Base-by-base conservation (phyloP, 1,284 basidiomycete genomes). In the Cutaneotrichosporon cyanovorans region DNA sequence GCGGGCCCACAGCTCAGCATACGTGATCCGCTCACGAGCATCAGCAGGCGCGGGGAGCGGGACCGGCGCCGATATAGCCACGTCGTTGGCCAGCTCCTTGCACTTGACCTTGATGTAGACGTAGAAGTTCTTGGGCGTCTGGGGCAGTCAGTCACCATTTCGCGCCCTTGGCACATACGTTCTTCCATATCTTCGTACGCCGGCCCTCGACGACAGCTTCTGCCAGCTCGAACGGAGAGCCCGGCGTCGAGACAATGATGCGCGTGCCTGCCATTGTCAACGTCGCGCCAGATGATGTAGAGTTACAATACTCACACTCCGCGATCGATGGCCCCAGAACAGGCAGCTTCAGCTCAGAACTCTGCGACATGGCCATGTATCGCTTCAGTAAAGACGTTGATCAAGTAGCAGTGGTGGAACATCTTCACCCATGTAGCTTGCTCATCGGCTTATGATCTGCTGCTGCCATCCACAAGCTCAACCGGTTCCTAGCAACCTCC, bases 181-280 rank as follows among this genome's bases (percentile, higher is more conserved):
- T 53, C 55, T 67, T 67, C 63, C 63, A 67, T 14, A 49, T 47
- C 23, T 53, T 50, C 14, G 54, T 42, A 16, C 30, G 36, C 12
- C 55, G 44, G 16, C 62, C 65, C 31, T 60, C 20, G 1, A 67
- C 37, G 2, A 48, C 37, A 10, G 48, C 39, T 37, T 59, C 53
- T 37, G 61, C 57, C 46, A 61, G 58, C 55, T 67, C 65, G 41
- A 62, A 46, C n/a, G 61, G 55, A 32, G 56, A 45, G 2, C 65
- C 65, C 10, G 54, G 56, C 1, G 35, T 33, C 16, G 31, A 33
- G 28, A 37, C 36, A 38, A 20, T 11, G 25, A 28, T 28, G 25
- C 25, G 25, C 25, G 7, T 28, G 25, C 25, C 25, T 28, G 25
- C 7, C 34, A 20, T 38, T 19, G 32, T 36, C 14, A 4, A 42